Conservation (phyloP, 805 yeast genomes). For the Starmerella apis region DNA sequence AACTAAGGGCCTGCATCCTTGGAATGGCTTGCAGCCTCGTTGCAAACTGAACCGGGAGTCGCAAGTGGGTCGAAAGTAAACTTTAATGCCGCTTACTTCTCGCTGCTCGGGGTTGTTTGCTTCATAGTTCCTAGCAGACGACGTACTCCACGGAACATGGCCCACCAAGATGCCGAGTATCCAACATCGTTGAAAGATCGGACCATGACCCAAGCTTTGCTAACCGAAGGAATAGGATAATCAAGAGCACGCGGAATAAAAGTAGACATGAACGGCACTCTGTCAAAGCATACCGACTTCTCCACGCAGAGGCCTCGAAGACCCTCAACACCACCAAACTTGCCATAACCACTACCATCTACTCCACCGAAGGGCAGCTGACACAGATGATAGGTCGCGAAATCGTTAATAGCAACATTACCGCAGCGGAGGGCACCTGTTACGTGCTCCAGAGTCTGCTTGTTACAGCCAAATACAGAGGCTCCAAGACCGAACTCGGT, state of each 20-base stretch:
- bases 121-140: conserved; percentile 35
- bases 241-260: conserved; percentile 86
- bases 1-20: too few species aligned
- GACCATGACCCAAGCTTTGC: conserved; percentile 83
- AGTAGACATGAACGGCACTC: conserved; percentile 55
- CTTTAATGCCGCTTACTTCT: neutral
- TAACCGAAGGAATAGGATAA: conserved; percentile 75
- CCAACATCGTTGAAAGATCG: conserved; percentile 73
- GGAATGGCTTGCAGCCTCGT: too few species aligned
- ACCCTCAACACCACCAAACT: conserved; percentile 97
- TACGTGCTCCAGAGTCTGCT: conserved; percentile 47
- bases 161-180: conserved; percentile 59
- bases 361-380: conserved; percentile 97
- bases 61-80: neutral
- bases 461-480: conserved; percentile 69
- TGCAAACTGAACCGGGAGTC: too few species aligned
- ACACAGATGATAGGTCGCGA: conserved; percentile 91
- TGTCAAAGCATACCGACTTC: conserved; percentile 80
- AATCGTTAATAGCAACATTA: conserved; percentile 93
- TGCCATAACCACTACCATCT: conserved; percentile 89
- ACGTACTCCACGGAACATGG: conserved; percentile 46
- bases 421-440: conserved; percentile 65
- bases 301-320: conserved; percentile 77
- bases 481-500: conserved; percentile 87
- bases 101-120: neutral